Percentiles rank a stretch among this genome's conserved stretches.
Evolutionary conservation across 352 stramenopile genomes (phyloP).

Genomic region (Saprolegnia diclina): DNA sequence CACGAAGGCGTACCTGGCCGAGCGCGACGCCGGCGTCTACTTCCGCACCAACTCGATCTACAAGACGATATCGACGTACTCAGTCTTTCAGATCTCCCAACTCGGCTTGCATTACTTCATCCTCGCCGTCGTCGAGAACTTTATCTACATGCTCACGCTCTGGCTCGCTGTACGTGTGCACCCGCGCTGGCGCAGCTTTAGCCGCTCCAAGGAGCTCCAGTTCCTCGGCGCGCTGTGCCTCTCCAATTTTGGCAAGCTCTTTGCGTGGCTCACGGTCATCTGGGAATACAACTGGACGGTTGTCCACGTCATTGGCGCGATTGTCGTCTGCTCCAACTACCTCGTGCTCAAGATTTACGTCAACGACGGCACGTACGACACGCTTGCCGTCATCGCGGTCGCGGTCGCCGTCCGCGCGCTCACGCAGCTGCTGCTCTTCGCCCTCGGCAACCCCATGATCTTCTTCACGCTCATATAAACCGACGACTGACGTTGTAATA

Average conservation of each 20-base stretch:
- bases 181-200: constrained; percentile 20
- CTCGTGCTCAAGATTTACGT: constrained; percentile 66
- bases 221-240: constrained; percentile 49
- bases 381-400: constrained; percentile 39
- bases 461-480: constrained; percentile 65
- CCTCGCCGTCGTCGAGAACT: constrained; percentile 67
- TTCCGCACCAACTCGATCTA: constrained; percentile 35
- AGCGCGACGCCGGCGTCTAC: constrained; percentile 51
- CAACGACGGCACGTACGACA: constrained; percentile 33
- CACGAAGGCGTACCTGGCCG: constrained; percentile 75
- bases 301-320: constrained; percentile 67
- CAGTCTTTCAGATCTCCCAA: constrained; percentile 57
- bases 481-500: not conserved
- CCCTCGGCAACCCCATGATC: constrained; percentile 60
- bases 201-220: constrained; percentile 36
- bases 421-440: constrained; percentile 55
- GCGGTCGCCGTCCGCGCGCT: constrained; percentile 39
- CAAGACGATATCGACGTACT: constrained; percentile 31
- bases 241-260: constrained; percentile 79
- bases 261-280: constrained; percentile 76
- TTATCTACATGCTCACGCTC: constrained; percentile 49
- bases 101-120: constrained; percentile 72
- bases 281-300: constrained; percentile 85
- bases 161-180: constrained; percentile 27
- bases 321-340: constrained; percentile 70